Percentiles rank a stretch among this genome's conserved stretches.
Conservation (phyloP, 495 filamentous ascomycete genomes). For the Talaromyces wortmannii region DNA sequence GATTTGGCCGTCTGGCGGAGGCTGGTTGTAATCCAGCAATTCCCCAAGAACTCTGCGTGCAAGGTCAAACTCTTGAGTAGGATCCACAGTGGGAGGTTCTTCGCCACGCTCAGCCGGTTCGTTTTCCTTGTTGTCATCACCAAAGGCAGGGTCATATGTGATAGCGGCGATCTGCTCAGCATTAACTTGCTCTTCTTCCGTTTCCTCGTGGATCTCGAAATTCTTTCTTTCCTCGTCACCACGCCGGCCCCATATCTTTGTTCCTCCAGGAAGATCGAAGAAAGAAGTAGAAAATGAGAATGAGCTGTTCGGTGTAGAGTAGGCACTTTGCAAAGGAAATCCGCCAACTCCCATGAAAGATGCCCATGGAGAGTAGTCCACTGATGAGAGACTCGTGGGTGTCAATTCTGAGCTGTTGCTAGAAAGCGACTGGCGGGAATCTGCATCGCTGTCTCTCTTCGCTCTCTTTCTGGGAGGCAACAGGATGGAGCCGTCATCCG, state of each 20-base stretch:
- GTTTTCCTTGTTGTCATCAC: constrained; percentile 1
- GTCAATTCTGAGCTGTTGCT: no score
- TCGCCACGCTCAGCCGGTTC: neutral
- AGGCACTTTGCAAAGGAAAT: no score
- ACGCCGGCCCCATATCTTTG: neutral
- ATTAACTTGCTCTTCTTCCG: neutral
- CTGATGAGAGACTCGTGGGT: no score
- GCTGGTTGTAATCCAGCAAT: no score
- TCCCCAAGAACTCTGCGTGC: neutral
- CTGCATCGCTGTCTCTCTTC: no score
- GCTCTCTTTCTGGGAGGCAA: no score
- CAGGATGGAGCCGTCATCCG: no score
- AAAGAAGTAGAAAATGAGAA: neutral
- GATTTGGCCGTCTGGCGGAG: no score
- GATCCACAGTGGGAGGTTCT: neutral
- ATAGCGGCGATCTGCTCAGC: neutral
- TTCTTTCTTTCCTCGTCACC: neutral
- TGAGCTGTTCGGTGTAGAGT: neutral
- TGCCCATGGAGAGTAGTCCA: no score
- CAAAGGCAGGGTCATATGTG: neutral
- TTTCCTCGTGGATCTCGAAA: neutral
- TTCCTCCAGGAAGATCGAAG: neutral
- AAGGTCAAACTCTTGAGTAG: neutral
- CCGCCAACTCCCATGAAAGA: no score
- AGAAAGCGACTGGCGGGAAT: no score